Evolutionary conservation across 305 asterid genomes (phyloP), one percentile per base, ranked within the genome.

Genomic region (Withania somnifera): DNA sequence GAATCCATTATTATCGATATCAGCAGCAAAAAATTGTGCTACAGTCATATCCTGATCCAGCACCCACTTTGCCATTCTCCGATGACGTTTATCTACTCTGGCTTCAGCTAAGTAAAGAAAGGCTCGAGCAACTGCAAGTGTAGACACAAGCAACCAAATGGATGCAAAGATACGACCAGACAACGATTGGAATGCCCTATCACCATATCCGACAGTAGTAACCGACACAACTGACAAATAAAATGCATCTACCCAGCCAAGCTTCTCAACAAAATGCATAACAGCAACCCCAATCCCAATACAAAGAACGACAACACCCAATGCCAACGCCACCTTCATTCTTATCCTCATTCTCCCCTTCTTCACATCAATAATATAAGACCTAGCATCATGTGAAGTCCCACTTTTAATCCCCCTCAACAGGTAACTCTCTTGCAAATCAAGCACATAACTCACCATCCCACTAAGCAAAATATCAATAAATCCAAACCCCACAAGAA

Each of bases 301-400:
- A 83, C 98, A 96, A 58, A 93, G 88, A 83, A 94, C 90, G 86
- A 96, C 99, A 83, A 93, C 98, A 5, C 97, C 95, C 82, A 96
- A 88, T 2, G 99, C 99, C 85, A 96, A 81, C 10, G 87, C 93
- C 17, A 96, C 98, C 85, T 96, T 96, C 97, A 94, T 93, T 51
- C 99, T 84, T 42, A 96, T 96, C 89, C 99, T 92, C 98, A 96
- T 93, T 84, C 99, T 89, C 83, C 98, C 99, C 87, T 94, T 95
- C 92, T 95, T 95, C 86, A 91, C 94, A 87, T 95, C 98, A 38
- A 95, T 83, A 77, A 94, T 85, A 63, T 90, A 92, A 36, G 97
- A 90, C 81, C 92, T 86, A 4, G 91, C 87, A 85, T 91, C 97
- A 77, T 86, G 90, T 19, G 87, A 81, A 19, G 86, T 88, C 56